Evolutionary conservation across 768 basidiomycete species (phyloP), one percentile per base, ranked within the genome.

Genomic region (Pleurotus giganteus): DNA sequence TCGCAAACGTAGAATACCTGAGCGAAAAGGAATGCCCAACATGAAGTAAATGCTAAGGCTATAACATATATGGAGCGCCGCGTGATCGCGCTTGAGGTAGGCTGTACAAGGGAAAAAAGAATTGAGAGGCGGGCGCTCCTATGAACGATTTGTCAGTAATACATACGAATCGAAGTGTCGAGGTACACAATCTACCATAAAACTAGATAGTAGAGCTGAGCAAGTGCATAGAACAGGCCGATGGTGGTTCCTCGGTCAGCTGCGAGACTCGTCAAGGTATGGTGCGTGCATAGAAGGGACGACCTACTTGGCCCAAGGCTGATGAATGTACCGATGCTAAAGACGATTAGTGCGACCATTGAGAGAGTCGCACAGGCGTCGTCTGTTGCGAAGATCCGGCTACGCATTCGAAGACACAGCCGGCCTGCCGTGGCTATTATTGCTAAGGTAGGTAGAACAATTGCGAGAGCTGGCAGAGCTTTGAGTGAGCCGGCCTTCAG

Each of bases 81-180:
- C 51, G 59, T 19, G 27, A 17, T 54, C 17, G 59, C 61, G 8
- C 67, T 53, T 4, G 71, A 70, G 19, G 70, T 66, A 47, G 75
- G 66, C 17, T 75, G 73, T 54, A 76, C 71, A 49, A 77, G 63
- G 12, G 74, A 74, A 62, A 73, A 70, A 23, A 77, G 65, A 36
- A 77, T 76, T 27, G 75, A 72, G 13, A 74, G 56, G 4, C 76
- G 67, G 5, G 74, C 65, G n/a, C 63, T 59, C 71, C 71, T 70
- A 45, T 47, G 32, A 19, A 13, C 15, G 2, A 12, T 39, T 41
- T 50, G n/a, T 5, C 21, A 50, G 19, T 27, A 11, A 23, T n/a
- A 5, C 24, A n/a, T 21, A 49, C 61, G 12, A 34, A 26, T 27
- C 9, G n/a, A 19, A 37, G 21, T 23, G 9, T 36, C 26, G 12